A percentile compares a stretch with the other conserved stretches of the same genome.
Conservation (phyloP, 208 protist species). For the Porcisia hertigi region DNA sequence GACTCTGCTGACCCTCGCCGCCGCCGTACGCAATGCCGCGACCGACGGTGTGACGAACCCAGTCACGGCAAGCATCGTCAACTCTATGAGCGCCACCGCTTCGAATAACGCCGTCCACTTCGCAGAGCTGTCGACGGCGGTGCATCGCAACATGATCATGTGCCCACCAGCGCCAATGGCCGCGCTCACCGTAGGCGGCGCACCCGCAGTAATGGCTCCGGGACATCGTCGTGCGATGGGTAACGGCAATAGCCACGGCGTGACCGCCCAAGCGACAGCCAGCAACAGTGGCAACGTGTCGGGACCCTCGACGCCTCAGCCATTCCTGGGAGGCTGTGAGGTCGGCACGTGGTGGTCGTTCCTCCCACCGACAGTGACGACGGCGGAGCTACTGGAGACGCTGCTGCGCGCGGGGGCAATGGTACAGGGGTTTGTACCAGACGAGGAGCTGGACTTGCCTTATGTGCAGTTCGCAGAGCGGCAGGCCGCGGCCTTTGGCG, state of each 20-base stretch:
- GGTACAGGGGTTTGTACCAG: conserved; percentile 47
- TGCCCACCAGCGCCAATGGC: conserved; percentile 38
- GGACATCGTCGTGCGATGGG: conserved; percentile 6
- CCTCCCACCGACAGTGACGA: conserved; percentile 30
- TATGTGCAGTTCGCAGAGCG: conserved; percentile 49
- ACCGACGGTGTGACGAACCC: conserved; percentile 2
- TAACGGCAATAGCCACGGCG: conserved; percentile 4
- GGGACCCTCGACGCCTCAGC: not conserved
- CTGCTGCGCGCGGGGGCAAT: conserved; percentile 48
- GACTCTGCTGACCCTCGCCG: conserved; percentile 8
- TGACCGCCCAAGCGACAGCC: not conserved
- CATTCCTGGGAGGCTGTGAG: conserved; percentile 41
- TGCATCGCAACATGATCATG: conserved; percentile 80
- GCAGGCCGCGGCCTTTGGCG: conserved; percentile 3
- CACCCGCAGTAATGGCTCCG: not conserved
- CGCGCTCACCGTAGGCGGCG: not conserved
- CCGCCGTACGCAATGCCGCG: not conserved
- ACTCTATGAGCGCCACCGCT: conserved; percentile 9
- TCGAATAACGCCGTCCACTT: conserved; percentile 34
- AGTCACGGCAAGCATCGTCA: conserved; percentile 1
- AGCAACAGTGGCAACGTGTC: not conserved
- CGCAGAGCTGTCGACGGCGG: conserved; percentile 36
- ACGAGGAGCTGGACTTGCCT: conserved; percentile 48
- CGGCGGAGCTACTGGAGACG: conserved; percentile 50
- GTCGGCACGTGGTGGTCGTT: conserved; percentile 53